Evolutionary conservation across 352 stramenopile species (phyloP), one percentile per base, ranked within the genome.

Genomic region (Albugo candida): DNA sequence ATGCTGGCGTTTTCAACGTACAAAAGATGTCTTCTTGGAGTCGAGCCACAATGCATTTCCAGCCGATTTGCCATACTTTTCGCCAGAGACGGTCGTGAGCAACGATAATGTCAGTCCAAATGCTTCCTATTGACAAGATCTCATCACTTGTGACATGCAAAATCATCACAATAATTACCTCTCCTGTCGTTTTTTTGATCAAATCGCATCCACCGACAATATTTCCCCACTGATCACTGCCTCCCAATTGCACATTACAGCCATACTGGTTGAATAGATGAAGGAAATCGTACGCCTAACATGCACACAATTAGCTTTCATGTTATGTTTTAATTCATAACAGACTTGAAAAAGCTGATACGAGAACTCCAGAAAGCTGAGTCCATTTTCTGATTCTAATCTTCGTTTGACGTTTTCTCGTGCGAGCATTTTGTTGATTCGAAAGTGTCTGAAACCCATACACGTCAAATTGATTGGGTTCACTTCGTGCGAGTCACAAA

Each of bases 281-380:
- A 48, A 97, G 58, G 64, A 99, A 99, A 60, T 99, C 96, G 57
- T 98, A 99, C 8, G 95, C 94, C 67, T 72, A 49, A 13, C 4
- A 0, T n/a, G 24, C 21, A 45, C 1, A 13, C 14, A 2, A 24
- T 17, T 8, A 18, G 5, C 8, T 6, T 35, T 17, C 5, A 18
- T 8, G 10, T 6, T 51, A 11, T 19, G 45, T 51, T 41, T 8
- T 20, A 11, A 11, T 48, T 4, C 16, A 51, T 17, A 16, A 19
- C 27, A 21, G 3, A 63, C 53, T 54, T 99, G 95, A 52, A 99
- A 88, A 53, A 99, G 85, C 75, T 99, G 97, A 70, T 99, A 99
- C 55, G 97, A 97, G 58, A 99, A 99, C 73, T 99, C 96, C 48
- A 99, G 83, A 67, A 99, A 99, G 51, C 79, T 97, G 62, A 99